These are phyloP conservation scores for Lasiosphaeria hispida DNA, from an alignment of 495 filamentous ascomycete genomes.

Conservation along the genomic window DNA sequence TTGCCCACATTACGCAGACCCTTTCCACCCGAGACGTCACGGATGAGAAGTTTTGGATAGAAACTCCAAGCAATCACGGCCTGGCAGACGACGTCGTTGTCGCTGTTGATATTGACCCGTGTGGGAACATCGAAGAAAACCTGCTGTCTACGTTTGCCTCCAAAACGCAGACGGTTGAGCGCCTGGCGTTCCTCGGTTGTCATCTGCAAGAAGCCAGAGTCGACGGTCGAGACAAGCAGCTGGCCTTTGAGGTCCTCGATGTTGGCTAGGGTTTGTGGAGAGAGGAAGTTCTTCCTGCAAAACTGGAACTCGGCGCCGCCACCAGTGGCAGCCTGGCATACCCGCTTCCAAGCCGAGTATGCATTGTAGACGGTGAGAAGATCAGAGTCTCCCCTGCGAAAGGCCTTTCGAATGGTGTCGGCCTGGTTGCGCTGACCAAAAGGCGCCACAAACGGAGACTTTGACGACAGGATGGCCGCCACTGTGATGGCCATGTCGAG, in stretches of 20 bases:
- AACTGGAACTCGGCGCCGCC: slow-evolving; percentile 74
- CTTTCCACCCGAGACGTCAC: slow-evolving; percentile 65
- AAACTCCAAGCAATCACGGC: slow-evolving; percentile 88
- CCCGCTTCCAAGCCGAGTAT: slow-evolving; percentile 80
- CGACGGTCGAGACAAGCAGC: slow-evolving; percentile 73
- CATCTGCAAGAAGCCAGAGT: slow-evolving; percentile 76
- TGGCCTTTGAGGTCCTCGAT: slow-evolving; percentile 96
- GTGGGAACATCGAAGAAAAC: slow-evolving; percentile 78
- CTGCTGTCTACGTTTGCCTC: slow-evolving; percentile 56
- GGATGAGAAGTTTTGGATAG: slow-evolving; percentile 86
- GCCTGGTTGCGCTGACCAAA: slow-evolving; percentile 80
- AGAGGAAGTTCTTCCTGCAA: slow-evolving; percentile 89
- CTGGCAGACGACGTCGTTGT: slow-evolving; percentile 71
- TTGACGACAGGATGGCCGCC: slow-evolving; percentile 88
- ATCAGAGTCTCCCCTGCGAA: slow-evolving; percentile 86
- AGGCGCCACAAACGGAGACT: slow-evolving; percentile 85
- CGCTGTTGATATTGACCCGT: slow-evolving; percentile 66
- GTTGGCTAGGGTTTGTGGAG: slow-evolving; percentile 73
- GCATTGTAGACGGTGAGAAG: slow-evolving; percentile 90
- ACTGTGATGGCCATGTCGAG: slow-evolving; percentile 87
- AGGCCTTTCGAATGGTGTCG: slow-evolving; percentile 69
- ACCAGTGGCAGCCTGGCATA: slow-evolving; percentile 59
- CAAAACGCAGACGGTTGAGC: slow-evolving; percentile 55
- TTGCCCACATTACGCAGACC: slow-evolving; percentile 88
- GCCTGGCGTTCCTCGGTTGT: slow-evolving; percentile 62